Evolutionary conservation across 805 yeast genomes (phyloP), one percentile per base, ranked within the genome.

Genomic region (Kodamaea laetipori): DNA sequence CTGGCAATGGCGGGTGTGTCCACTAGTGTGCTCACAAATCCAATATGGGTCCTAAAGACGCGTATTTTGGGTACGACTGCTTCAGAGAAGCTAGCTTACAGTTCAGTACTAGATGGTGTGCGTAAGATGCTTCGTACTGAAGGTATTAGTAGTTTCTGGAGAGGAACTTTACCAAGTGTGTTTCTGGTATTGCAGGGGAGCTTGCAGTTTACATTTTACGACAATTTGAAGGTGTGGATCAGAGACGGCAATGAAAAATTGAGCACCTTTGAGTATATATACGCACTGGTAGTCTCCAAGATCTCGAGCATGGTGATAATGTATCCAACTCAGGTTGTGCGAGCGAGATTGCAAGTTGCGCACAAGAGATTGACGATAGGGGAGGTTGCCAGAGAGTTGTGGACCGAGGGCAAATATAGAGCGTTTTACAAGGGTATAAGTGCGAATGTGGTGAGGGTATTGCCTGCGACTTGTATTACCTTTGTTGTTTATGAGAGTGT

Each of bases 1-100:
- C 66, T 71, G 2, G 45, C 69, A 2, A 30, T 65, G 12, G 90
- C 97, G 0, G 99, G 99, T 0, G 56, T 81, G 31, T 55, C 81
- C 4, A 88, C 97, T 0, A 77, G 95, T 1, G 43, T 88, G 0
- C 32, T 86, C 11, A 90, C 99, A 1, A 94, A 90, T 58, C 99
- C 99, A 1, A 77, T 92, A 8, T 92, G 99, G 99, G 96, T 94
- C 1, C 61, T 94, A 13, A 94, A 94, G 63, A 94, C 99, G 0
- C 73, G 98, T 48, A 84, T 92, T 51, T 73, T 90, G 55, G 81
- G 90, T 13, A 77, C 78, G 1, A 64, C 77, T 2, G 63, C 66
- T 28, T 47, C 47, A 1, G 52, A 66, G 0, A 69, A 71, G 0
- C 74, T 74, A 11, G 82, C 87, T 0, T 88, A 89, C 56, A 61